These are phyloP conservation scores for Linnemannia hyalina DNA, from an alignment of 192 early-diverging fungal species.

Conservation along the genomic window DNA sequence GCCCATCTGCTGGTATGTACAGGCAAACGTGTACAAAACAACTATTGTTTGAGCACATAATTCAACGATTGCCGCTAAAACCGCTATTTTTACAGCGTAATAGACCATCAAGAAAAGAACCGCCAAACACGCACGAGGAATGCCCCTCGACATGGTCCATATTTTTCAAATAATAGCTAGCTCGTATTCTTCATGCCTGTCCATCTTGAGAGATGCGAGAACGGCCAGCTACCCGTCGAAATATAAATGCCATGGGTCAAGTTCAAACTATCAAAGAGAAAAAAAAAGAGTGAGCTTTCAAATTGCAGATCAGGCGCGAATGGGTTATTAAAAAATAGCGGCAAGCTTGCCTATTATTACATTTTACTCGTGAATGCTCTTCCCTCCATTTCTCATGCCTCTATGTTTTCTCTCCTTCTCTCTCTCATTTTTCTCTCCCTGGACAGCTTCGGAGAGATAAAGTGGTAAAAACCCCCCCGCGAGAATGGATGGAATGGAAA, in stretches of 20 bases:
- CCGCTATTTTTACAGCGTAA: neutral
- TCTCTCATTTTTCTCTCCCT: neutral
- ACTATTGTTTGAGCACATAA: neutral
- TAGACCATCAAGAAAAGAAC: too few species aligned
- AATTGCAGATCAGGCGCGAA: conserved; percentile 1
- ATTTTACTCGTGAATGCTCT: neutral
- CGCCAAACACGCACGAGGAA: neutral
- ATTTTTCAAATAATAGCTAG: neutral
- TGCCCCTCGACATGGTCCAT: neutral
- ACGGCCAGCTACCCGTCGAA: too few species aligned
- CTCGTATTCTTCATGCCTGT: neutral
- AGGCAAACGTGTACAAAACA: neutral
- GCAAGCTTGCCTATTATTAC: neutral
- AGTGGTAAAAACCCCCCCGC: too few species aligned
- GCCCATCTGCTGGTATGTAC: neutral
- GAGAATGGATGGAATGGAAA: too few species aligned
- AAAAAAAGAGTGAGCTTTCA: neutral
- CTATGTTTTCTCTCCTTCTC: neutral
- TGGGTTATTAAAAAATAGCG: neutral
- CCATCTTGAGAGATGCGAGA: neutral
- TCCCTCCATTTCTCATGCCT: neutral
- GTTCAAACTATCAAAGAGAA: neutral
- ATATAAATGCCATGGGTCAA: too few species aligned
- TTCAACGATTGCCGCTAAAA: neutral
- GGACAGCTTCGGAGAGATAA: neutral